Percentiles rank a stretch among this genome's conserved stretches.
phyloP scores from a whole-genome alignment of 139 green algal species.

The Astrephomene gubernaculifera region DNA sequence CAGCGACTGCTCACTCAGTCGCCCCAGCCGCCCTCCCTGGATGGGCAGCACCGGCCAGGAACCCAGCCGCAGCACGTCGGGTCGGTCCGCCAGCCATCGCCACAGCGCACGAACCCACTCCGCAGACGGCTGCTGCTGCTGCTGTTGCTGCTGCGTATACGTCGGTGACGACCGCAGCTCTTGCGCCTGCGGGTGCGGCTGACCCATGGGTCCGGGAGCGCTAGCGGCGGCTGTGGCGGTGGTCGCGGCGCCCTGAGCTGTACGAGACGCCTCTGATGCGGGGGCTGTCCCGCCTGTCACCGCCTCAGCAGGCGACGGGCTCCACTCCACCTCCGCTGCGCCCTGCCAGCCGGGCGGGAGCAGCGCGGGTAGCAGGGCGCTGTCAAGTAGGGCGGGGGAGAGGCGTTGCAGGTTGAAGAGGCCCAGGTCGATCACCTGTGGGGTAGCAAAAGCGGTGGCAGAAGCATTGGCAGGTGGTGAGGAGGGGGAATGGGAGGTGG shows the following conservation, averaged over 20 bases:
- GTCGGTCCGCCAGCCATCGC: slow-evolving; percentile 48
- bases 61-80: slow-evolving; percentile 41
- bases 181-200: too few relatives aligned
- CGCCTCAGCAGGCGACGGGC: not conserved
- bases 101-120: slow-evolving; percentile 58
- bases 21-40: slow-evolving; percentile 48
- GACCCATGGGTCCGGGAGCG: too few relatives aligned
- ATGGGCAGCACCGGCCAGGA: slow-evolving; percentile 74
- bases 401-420: slow-evolving; percentile 54
- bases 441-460: not conserved
- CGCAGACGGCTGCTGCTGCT: slow-evolving; percentile 1
- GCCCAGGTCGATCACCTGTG: slow-evolving; percentile 10
- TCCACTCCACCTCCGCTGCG: slow-evolving; percentile 43
- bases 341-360: slow-evolving; percentile 65
- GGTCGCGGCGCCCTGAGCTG: too few relatives aligned
- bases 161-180: not conserved
- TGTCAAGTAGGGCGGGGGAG: slow-evolving; percentile 40
- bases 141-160: too few relatives aligned
- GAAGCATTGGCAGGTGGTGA: too few relatives aligned
- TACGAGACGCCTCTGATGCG: too few relatives aligned
- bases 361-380: slow-evolving; percentile 59
- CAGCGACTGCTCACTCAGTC: slow-evolving; percentile 34
- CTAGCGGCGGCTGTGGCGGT: too few relatives aligned
- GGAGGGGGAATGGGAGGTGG: too few relatives aligned
- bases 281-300: too few relatives aligned